Evolutionary conservation across 371 early-diverging fungal species (phyloP), one percentile per base, ranked within the genome.

Genomic region (Mycotypha africana): DNA sequence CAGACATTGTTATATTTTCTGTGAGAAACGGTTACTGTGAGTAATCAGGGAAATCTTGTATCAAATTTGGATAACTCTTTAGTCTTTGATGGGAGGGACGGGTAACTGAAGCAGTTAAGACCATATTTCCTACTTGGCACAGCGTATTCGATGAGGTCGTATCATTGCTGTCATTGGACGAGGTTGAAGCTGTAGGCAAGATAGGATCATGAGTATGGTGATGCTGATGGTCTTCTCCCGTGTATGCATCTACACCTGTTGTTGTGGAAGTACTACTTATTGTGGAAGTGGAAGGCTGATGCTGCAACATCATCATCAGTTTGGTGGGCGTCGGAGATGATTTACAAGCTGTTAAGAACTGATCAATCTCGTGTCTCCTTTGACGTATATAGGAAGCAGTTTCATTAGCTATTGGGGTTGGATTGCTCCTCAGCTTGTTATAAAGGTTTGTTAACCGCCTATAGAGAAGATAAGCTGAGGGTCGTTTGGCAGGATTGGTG

Each of bases 91-190:
- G 63, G 26, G 50, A 59, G 8, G 58, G 50, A 17, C 70, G 63
- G 23, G 70, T 70, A 31, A 70, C 53, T 19, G 70, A 70, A 25
- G 70, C 60, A 20, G 66, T 63, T 28, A 66, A 56, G 37, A 66
- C 52, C 9, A 44, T 53, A 33, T 63, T 55, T 16, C 59, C 66
- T 0, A 61, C 59, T 41, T 51, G 44, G 20, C 59, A 59, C 15
- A 56, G 32, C 3, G 53, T 49, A 33, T 40, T 12, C 1, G 41
- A 16, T 35, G 22, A 26, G 32, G 15, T 28, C 3, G 26, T 16
- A 48, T 11, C 22, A 26, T 55, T 34, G 20, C 45, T 31, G 38
- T 42, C 19, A 45, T 55, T 33, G 0, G 45, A 35, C 4, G 37
- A 51, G 4, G 38, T 22, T 1, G 52, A 43, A 19, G 39, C 37